Evolutionary conservation across 2,329 filamentous ascomycete genomes (phyloP).

Genomic region (Claviceps africana): DNA sequence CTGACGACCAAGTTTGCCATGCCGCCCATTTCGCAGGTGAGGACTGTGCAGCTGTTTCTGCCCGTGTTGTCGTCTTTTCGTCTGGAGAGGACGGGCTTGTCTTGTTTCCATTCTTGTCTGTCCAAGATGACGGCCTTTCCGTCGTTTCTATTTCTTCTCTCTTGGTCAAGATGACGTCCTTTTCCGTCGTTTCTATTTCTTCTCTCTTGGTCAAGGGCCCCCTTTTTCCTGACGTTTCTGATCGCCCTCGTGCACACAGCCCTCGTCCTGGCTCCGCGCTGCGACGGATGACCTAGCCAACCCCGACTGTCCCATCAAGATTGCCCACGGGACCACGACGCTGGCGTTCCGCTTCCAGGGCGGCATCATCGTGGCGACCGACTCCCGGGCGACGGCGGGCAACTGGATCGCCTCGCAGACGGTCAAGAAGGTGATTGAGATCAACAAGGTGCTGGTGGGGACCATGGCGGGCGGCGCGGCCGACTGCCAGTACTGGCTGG

Average conservation of each 20-base stretch:
- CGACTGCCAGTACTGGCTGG: slow-evolving; percentile 99
- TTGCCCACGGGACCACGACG: slow-evolving; percentile 96
- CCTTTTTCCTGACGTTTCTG: too few relatives aligned
- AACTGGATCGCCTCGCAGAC: slow-evolving; percentile 99
- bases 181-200: too few relatives aligned
- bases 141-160: background rate
- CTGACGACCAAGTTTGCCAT: slow-evolving; percentile 89
- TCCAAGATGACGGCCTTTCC: too few relatives aligned
- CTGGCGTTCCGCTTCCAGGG: slow-evolving; percentile 96
- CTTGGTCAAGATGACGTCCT: too few relatives aligned
- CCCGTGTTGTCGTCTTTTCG: too few relatives aligned
- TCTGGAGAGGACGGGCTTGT: too few relatives aligned
- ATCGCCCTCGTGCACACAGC: slow-evolving; percentile 47
- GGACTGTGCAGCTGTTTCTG: background rate
- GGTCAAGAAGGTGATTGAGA: slow-evolving; percentile 99
- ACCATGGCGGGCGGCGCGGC: slow-evolving; percentile 98
- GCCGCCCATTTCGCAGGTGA: slow-evolving; percentile 77
- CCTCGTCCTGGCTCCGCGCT: slow-evolving; percentile 86
- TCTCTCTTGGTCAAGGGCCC: too few relatives aligned
- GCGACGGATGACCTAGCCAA: slow-evolving; percentile 96
- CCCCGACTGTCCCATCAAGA: slow-evolving; percentile 95
- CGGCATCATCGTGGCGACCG: slow-evolving; percentile 95
- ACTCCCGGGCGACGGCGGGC: slow-evolving; percentile 90
- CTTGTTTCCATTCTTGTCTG: too few relatives aligned
- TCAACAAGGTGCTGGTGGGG: slow-evolving; percentile 83